Evolutionary conservation across 352 stramenopile species (phyloP).

Genomic region (Phytopythium kandeliae): DNA sequence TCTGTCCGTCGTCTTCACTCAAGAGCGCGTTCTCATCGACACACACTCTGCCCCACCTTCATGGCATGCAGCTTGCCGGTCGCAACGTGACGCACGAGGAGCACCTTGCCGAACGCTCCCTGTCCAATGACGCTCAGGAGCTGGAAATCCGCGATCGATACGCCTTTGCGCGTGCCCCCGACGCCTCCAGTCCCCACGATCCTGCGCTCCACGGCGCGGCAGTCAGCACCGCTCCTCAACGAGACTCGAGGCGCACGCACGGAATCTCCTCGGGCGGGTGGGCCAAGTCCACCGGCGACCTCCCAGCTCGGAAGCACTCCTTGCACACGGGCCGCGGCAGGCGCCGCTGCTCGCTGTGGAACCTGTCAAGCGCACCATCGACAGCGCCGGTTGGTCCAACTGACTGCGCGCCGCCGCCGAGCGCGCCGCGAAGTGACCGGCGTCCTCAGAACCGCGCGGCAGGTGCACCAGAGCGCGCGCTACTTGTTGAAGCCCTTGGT

Average conservation of each 20-base stretch:
- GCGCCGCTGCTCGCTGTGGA: slow-evolving; percentile 49
- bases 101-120: slow-evolving; percentile 74
- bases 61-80: slow-evolving; percentile 68
- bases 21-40: background rate
- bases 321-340: slow-evolving; percentile 60
- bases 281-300: slow-evolving; percentile 22
- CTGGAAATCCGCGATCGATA: slow-evolving; percentile 94
- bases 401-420: background rate
- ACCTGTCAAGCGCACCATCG: slow-evolving; percentile 22
- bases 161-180: slow-evolving; percentile 27
- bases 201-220: background rate
- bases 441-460: background rate
- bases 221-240: no score
- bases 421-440: background rate
- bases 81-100: slow-evolving; percentile 62
- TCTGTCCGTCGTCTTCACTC: no score
- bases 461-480: background rate
- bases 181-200: slow-evolving; percentile 13
- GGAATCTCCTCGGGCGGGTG: slow-evolving; percentile 22
- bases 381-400: no score
- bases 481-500: slow-evolving; percentile 82
- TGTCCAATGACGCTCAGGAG: slow-evolving; percentile 95
- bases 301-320: slow-evolving; percentile 60
- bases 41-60: slow-evolving; percentile 38
- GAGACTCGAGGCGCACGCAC: slow-evolving; percentile 4